phyloP scores from a whole-genome alignment of 2,329 filamentous ascomycete species.

The Penicillium occitanis region DNA sequence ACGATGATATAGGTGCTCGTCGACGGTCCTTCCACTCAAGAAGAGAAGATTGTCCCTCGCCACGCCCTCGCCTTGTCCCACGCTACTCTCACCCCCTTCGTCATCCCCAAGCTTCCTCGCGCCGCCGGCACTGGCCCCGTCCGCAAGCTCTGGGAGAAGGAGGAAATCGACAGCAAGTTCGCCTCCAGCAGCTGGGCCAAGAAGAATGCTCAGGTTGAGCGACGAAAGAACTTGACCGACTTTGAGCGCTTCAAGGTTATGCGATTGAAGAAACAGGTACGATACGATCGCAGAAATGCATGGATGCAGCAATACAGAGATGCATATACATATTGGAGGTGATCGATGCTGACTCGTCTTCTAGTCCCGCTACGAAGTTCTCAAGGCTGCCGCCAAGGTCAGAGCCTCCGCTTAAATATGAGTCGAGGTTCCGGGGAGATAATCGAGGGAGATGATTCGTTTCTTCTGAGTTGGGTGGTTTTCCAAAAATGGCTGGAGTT shows the following conservation, averaged over 20 bases:
- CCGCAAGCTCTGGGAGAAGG: constrained; percentile 86
- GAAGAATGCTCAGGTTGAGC: constrained; percentile 80
- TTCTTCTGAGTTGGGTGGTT: constrained; percentile 35
- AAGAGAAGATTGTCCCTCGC: constrained; percentile 77
- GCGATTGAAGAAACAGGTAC: constrained; percentile 97
- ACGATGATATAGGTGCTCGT: constrained; percentile 72
- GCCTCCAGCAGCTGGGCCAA: constrained; percentile 89
- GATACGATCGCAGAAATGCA: not conserved
- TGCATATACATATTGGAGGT: not conserved
- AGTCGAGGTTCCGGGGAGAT: constrained; percentile 11
- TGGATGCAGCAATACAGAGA: not conserved
- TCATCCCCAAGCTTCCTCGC: constrained; percentile 82
- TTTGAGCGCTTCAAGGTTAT: constrained; percentile 99
- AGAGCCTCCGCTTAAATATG: constrained; percentile 70
- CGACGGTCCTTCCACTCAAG: constrained; percentile 84
- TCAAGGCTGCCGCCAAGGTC: constrained; percentile 93
- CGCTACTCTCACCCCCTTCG: constrained; percentile 84
- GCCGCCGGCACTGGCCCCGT: constrained; percentile 78
- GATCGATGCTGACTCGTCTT: constrained; percentile 22
- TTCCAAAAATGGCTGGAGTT: constrained; percentile 28
- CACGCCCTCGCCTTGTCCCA: constrained; percentile 80
- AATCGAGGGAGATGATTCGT: constrained; percentile 39
- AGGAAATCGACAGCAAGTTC: constrained; percentile 91
- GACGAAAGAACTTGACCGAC: constrained; percentile 89
- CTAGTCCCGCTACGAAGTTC: constrained; percentile 87